phyloP scores from a whole-genome alignment of 1,284 basidiomycete genomes.

The Cryptococcus floricola region DNA sequence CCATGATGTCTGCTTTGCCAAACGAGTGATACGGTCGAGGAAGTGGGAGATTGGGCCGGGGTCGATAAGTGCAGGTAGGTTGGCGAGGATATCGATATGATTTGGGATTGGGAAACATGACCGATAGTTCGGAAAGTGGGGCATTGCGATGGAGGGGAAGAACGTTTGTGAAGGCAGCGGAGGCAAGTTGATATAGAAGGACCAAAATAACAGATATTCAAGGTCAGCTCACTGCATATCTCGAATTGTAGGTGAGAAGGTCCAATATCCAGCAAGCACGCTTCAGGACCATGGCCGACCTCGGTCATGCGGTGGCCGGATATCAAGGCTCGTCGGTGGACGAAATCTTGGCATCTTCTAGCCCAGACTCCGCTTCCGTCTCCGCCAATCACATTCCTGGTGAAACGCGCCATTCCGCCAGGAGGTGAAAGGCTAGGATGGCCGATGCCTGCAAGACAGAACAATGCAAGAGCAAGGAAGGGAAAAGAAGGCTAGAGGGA shows the following conservation, averaged over 20 bases:
- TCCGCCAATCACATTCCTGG: neutral
- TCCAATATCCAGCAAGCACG: neutral
- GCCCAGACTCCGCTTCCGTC: neutral
- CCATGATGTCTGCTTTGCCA: conserved; percentile 10
- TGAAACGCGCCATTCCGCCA: neutral
- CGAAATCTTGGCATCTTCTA: neutral
- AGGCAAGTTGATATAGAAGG: neutral
- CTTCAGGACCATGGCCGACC: neutral
- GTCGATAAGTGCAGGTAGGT: neutral
- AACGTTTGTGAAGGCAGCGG: neutral
- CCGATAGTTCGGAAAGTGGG: neutral
- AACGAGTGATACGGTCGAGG: neutral
- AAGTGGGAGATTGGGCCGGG: neutral
- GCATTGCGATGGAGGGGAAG: neutral
- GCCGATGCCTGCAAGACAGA: neutral
- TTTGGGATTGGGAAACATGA: neutral
- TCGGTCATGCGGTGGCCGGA: neutral
- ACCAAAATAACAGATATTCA: no score
- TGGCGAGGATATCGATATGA: neutral
- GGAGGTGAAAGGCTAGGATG: neutral
- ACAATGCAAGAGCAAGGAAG: neutral
- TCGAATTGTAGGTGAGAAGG: neutral
- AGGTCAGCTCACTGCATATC: neutral
- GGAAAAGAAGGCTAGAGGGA: neutral
- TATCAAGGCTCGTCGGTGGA: neutral